phyloP scores from a whole-genome alignment of 202 grass and related monocot species.

The Cymbopogon flexuosus region DNA sequence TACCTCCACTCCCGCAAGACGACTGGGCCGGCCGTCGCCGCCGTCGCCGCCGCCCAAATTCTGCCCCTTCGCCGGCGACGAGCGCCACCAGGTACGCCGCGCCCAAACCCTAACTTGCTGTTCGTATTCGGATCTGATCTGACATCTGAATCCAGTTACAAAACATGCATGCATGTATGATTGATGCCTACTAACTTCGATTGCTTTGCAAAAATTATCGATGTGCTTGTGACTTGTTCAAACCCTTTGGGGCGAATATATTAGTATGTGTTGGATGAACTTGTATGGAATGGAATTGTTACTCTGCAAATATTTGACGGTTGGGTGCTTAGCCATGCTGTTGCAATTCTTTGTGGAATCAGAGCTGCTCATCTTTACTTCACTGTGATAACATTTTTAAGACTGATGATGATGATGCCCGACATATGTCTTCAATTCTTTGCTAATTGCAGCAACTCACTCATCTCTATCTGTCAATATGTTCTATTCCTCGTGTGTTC shows the following conservation, averaged over 20 bases:
- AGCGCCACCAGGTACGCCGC: no score
- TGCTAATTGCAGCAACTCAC: neutral
- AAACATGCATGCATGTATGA: no score
- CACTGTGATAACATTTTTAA: neutral
- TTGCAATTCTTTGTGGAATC: neutral
- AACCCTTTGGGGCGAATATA: neutral
- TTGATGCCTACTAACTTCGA: no score
- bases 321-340: neutral
- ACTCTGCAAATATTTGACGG: neutral
- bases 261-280: neutral
- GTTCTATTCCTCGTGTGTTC: neutral
- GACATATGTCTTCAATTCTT: neutral
- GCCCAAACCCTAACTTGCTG: no score
- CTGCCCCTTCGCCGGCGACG: no score
- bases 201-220: neutral
- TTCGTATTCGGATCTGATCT: no score
- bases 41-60: no score
- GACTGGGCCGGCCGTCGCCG: no score
- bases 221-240: neutral
- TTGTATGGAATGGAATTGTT: neutral
- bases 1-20: no score
- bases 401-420: neutral
- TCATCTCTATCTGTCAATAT: neutral
- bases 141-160: no score
- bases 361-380: neutral